Evolutionary conservation across 495 filamentous ascomycete species (phyloP).

Genomic region (Talaromyces borbonicus): DNA sequence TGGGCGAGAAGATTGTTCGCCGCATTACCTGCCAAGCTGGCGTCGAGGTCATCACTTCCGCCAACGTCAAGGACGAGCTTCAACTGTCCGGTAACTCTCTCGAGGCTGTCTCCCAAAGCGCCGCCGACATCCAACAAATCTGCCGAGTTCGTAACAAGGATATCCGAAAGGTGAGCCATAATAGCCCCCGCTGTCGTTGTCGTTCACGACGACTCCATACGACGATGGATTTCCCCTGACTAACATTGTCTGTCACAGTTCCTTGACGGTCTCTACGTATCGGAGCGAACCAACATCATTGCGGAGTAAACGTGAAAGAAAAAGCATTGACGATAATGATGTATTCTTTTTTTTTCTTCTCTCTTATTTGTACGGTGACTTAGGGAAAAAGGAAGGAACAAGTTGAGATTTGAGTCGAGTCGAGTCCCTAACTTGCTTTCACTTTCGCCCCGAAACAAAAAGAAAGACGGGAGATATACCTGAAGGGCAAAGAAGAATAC

Average conservation of each 20-base stretch:
- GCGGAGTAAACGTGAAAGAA: slow-evolving; percentile 46
- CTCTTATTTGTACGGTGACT: slow-evolving; percentile 2
- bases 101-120: slow-evolving; percentile 92
- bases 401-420: too few relatives aligned
- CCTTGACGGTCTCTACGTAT: slow-evolving; percentile 99
- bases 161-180: slow-evolving; percentile 84
- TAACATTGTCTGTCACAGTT: slow-evolving; percentile 53
- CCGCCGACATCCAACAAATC: slow-evolving; percentile 98
- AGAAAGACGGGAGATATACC: slow-evolving; percentile 5
- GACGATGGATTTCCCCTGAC: slow-evolving; percentile 7
- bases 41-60: slow-evolving; percentile 80
- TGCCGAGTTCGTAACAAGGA: slow-evolving; percentile 99
- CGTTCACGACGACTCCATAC: neutral
- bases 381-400: neutral
- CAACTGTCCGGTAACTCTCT: slow-evolving; percentile 86
- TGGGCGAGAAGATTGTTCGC: slow-evolving; percentile 99
- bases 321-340: slow-evolving; percentile 8
- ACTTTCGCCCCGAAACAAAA: too few relatives aligned
- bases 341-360: slow-evolving; percentile 4
- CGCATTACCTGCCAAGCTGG: slow-evolving; percentile 77
- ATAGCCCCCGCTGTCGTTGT: slow-evolving; percentile 1
- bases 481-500: slow-evolving; percentile 1
- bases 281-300: slow-evolving; percentile 88
- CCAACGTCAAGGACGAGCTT: slow-evolving; percentile 95
- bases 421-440: neutral